Evolutionary conservation across 352 stramenopile species (phyloP), one percentile per base, ranked within the genome.

Genomic region (Phytopythium kandeliae): DNA sequence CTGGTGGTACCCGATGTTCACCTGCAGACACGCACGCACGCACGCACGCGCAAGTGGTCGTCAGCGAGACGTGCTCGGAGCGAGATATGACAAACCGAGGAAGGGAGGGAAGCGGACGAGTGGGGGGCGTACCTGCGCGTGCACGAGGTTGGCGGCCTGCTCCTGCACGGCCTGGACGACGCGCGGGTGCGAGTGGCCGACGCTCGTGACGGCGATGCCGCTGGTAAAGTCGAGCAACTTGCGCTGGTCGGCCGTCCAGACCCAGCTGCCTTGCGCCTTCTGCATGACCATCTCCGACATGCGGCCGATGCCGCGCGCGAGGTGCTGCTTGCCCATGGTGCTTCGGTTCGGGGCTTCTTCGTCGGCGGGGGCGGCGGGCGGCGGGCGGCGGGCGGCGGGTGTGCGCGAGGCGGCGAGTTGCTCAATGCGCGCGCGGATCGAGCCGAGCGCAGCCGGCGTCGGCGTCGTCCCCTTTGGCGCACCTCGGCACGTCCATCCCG

Each of bases 1-100:
- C 60, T 93, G 81, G 71, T 97, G 85, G 72, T 96, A 96, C 28
- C 83, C 85, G 54, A 98, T 92, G 68, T 97, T 97, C 35, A 97
- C 79, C 50, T 52, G 25, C 31, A 35, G 4, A 15, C 10, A 15
- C 7, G 15, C 31, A 13, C 7, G 11, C 31, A 35, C 28, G 10
- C 5, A 33, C 28, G 10, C 19, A 25, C 11, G 12, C 38, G 21
- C 11, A 30, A 12, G 8, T 45, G 35, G 3, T 46, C 7, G 40
- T 46, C 12, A 46, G 40, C 8, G 40, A 21, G 10, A 11, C 38
- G 45, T 26, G 11, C 24, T n/a, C n/a, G n/a, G n/a, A n/a, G n/a
- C n/a, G n/a, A n/a, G n/a, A n/a, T n/a, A n/a, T n/a, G n/a, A n/a
- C n/a, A n/a, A n/a, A n/a, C n/a, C n/a, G n/a, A n/a, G n/a, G n/a